Percentiles rank a stretch among this genome's conserved stretches.
These are phyloP conservation scores for Citrus australasica DNA, from an alignment of 345 rosid species.

Conservation along the genomic window DNA sequence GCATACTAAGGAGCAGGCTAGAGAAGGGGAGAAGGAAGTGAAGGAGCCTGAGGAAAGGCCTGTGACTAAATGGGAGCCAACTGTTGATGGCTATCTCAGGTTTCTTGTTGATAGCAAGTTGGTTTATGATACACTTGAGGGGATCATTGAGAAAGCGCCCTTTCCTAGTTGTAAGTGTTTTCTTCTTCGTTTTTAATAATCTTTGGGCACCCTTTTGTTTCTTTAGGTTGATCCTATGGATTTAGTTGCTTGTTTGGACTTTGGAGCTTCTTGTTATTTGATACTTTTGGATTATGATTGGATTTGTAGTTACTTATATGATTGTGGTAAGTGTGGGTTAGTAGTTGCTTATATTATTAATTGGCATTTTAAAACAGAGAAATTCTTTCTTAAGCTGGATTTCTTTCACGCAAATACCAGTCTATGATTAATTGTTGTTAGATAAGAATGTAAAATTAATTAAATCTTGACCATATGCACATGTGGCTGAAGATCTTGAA, in stretches of 20 bases:
- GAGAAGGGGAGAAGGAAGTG: slow-evolving; percentile 82
- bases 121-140: slow-evolving; percentile 88
- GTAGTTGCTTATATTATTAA: not conserved
- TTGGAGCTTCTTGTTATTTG: not conserved
- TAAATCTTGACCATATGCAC: not conserved
- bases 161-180: slow-evolving; percentile 69
- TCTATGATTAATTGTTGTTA: not conserved
- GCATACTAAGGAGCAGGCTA: slow-evolving; percentile 84
- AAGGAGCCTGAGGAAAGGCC: slow-evolving; percentile 66
- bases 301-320: not conserved
- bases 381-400: too few relatives aligned
- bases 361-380: not conserved
- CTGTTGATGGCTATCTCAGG: slow-evolving; percentile 76
- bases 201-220: slow-evolving; percentile 4
- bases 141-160: slow-evolving; percentile 54
- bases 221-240: not conserved
- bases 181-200: not conserved
- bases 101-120: slow-evolving; percentile 89
- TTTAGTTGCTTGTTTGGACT: not conserved
- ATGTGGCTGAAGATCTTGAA: not conserved
- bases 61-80: slow-evolving; percentile 72
- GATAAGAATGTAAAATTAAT: not conserved
- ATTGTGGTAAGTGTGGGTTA: not conserved
- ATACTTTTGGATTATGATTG: not conserved
- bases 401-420: not conserved